Evolutionary conservation across 2,329 filamentous ascomycete genomes (phyloP).

Genomic region (Alternaria rosae): DNA sequence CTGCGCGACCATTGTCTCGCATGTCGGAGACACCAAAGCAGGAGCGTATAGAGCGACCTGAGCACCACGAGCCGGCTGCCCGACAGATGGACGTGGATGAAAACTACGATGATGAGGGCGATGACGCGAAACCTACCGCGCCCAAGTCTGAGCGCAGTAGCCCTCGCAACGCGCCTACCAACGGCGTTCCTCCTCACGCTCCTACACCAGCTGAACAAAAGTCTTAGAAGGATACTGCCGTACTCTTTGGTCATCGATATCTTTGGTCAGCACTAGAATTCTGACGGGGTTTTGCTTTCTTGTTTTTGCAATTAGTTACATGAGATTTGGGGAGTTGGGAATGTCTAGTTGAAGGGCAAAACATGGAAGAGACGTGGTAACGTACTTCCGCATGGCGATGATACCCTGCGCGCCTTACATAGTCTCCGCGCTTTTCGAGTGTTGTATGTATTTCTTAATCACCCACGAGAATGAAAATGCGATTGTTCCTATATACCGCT

Average conservation of each 20-base stretch:
- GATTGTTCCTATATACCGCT: not conserved
- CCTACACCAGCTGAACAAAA: slow-evolving; percentile 49
- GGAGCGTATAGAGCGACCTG: slow-evolving; percentile 53
- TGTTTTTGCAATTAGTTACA: not conserved
- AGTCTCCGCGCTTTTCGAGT: slow-evolving; percentile 5
- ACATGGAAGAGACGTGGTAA: slow-evolving; percentile 9
- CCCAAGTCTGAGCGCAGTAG: slow-evolving; percentile 56
- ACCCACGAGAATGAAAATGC: slow-evolving; percentile 17
- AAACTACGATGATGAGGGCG: slow-evolving; percentile 93
- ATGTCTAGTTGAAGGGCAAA: slow-evolving; percentile 12
- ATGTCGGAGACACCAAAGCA: slow-evolving; percentile 54
- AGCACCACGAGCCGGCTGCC: slow-evolving; percentile 79
- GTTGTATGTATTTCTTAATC: slow-evolving; percentile 13
- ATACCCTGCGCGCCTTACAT: slow-evolving; percentile 18
- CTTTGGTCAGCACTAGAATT: not conserved
- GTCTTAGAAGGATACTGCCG: slow-evolving; percentile 31
- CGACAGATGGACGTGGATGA: slow-evolving; percentile 98
- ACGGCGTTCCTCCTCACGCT: slow-evolving; percentile 43
- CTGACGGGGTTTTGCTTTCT: not conserved
- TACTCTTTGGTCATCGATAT: no score
- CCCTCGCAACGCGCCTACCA: slow-evolving; percentile 47
- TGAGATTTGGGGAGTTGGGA: not conserved
- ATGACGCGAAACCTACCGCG: slow-evolving; percentile 71
- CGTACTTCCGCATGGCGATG: slow-evolving; percentile 16
- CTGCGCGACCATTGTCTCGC: slow-evolving; percentile 60